Evolutionary conservation across 805 yeast species (phyloP).

Genomic region (Myxozyma neglecta): DNA sequence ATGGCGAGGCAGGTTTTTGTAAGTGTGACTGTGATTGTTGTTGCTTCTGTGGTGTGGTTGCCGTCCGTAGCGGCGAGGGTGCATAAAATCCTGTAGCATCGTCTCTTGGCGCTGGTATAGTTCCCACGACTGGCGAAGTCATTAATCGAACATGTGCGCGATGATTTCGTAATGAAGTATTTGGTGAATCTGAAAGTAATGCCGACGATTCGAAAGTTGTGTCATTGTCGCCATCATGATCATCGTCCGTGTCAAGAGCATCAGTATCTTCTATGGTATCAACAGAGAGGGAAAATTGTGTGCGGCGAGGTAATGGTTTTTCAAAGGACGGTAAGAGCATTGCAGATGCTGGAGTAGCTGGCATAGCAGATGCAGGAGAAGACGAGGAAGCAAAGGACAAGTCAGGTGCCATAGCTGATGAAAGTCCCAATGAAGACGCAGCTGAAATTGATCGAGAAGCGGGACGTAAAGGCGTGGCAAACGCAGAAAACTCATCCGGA

Average conservation of each 20-base stretch:
- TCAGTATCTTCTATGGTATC: slow-evolving; percentile 4
- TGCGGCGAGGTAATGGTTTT: neutral
- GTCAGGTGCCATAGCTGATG: slow-evolving; percentile 18
- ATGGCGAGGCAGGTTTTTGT: slow-evolving; percentile 14
- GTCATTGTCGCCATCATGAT: neutral
- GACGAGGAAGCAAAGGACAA: slow-evolving; percentile 29
- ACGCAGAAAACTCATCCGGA: neutral
- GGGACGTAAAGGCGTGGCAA: slow-evolving; percentile 30
- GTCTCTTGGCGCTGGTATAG: neutral
- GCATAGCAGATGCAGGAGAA: slow-evolving; percentile 22
- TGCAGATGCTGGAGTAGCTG: slow-evolving; percentile 25
- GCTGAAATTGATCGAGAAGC: slow-evolving; percentile 12
- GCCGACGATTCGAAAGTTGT: neutral
- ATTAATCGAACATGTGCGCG: slow-evolving; percentile 34
- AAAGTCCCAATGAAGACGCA: neutral
- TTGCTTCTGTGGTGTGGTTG: slow-evolving; percentile 7
- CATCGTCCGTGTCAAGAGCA: slow-evolving; percentile 15
- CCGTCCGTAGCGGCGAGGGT: too few species aligned
- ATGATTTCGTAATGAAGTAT: slow-evolving; percentile 35
- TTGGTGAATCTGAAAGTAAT: slow-evolving; percentile 31
- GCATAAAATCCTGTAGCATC: neutral
- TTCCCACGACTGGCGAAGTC: slow-evolving; percentile 32
- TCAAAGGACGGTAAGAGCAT: neutral
- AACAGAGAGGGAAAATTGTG: slow-evolving; percentile 10
- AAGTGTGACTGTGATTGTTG: neutral